These are phyloP conservation scores for Zanthoxylum bungeanum DNA, from an alignment of 345 rosid genomes.

Conservation along the genomic window DNA sequence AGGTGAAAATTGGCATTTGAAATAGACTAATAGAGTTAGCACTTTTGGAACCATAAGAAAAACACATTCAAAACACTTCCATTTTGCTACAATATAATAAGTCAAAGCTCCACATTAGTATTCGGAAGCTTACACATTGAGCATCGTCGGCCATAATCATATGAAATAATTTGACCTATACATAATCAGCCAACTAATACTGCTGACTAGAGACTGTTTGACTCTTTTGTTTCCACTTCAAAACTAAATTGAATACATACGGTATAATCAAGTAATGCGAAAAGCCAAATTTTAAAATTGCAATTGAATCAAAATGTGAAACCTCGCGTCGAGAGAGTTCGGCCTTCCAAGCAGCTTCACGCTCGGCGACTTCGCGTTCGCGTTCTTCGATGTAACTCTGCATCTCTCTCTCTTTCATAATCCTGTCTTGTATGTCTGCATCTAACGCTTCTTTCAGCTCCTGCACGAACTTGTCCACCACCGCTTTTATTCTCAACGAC, in stretches of 20 bases:
- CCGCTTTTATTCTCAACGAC: conserved; percentile 85
- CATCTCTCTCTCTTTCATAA: conserved; percentile 99
- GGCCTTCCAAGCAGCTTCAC: conserved; percentile 99
- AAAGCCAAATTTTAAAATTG: neutral
- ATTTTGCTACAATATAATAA: too few species aligned
- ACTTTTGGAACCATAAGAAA: too few species aligned
- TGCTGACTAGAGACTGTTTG: too few species aligned
- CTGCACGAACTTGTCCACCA: conserved; percentile 93
- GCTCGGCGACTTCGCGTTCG: conserved; percentile 95
- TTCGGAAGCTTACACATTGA: too few species aligned
- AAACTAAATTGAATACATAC: neutral
- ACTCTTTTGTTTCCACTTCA: too few species aligned
- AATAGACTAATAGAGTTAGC: too few species aligned
- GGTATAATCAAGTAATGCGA: neutral
- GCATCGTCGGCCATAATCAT: too few species aligned
- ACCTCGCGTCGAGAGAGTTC: conserved; percentile 98
- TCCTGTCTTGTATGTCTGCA: conserved; percentile 91
- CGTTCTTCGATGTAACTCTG: conserved; percentile 95
- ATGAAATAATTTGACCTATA: too few species aligned
- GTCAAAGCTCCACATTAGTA: too few species aligned
- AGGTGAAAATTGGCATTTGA: too few species aligned
- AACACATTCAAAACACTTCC: too few species aligned
- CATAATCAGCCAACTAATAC: too few species aligned
- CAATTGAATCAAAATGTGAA: neutral
- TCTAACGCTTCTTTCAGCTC: conserved; percentile 95